Evolutionary conservation across 352 stramenopile species (phyloP), one percentile per base, ranked within the genome.

Genomic region (Albugo candida): DNA sequence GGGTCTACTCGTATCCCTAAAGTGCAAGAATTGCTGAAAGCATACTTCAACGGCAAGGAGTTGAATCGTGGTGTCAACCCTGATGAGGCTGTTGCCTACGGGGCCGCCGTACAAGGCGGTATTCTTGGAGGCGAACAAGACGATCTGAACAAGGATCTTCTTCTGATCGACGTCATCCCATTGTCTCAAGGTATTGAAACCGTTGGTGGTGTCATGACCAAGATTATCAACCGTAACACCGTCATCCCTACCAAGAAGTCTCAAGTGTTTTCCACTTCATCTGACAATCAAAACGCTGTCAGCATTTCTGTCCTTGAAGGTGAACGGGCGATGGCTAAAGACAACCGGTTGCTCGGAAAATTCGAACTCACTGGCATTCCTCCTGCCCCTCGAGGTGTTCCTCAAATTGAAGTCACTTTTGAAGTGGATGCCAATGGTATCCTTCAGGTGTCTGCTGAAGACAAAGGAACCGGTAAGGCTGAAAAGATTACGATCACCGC

Each of bases 351-450:
- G 41, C 79, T 99, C 48, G 96, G 96, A 71, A 97, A 98, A 72
- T 99, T 99, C 61, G 93, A 99, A 60, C 79, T 99, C 11, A 96
- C 73, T 36, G 94, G 93, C 53, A 92, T 99, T 58, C 95, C 95
- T 34, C 95, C 95, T 54, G 93, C 93, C 45, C 95, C 95, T 41
- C 92, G 95, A 75, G 96, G 96, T 55, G 91, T 97, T 35, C 95
- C 95, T 20, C 93, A 99, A 73, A 98, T 99, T 67, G 94, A 99
- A 57, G 95, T 97, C 37, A 95, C 88, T 41, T 99, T 99, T 55
- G 94, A 98, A 61, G 87, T 99, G 49, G 95, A 99, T 64, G 94
- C 95, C 58, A 99, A 99, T 67, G 95, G 94, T 64, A 99, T 99
- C 62, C 66, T 99, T 40, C 82, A 98, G 64, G 94, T 99, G 35